Conservation (phyloP, 1,284 basidiomycete species). For the Takashimella tepidaria region DNA sequence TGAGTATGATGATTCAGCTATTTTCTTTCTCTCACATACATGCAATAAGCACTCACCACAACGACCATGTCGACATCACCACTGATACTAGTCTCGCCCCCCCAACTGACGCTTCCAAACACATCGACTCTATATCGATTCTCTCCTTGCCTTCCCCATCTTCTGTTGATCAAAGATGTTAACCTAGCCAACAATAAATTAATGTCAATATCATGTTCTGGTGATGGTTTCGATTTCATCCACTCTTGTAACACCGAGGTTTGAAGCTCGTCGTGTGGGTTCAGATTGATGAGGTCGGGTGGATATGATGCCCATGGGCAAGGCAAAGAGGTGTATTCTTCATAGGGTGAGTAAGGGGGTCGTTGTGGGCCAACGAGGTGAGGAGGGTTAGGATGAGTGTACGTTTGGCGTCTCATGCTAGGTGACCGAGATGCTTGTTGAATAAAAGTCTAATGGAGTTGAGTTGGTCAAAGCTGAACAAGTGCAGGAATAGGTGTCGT, state of each 20-base stretch:
- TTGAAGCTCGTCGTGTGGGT: too few species aligned
- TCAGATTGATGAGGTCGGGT: neutral
- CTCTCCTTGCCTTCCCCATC: neutral
- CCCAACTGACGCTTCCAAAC: conserved; percentile 48
- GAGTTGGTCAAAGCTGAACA: too few species aligned
- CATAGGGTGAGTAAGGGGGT: neutral
- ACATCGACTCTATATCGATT: conserved; percentile 40
- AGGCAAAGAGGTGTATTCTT: neutral
- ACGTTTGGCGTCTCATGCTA: too few species aligned
- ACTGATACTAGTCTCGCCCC: conserved; percentile 36
- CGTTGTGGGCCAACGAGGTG: neutral
- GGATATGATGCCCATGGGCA: neutral
- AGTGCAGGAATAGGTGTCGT: too few species aligned
- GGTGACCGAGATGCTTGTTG: too few species aligned
- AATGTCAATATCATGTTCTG: neutral
- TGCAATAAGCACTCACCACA: conserved; percentile 28
- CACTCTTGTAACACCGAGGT: neutral
- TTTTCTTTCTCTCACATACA: too few species aligned
- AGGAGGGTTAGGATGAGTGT: too few species aligned
- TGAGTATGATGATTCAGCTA: conserved; percentile 11
- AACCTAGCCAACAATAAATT: conserved; percentile 4
- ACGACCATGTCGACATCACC: conserved; percentile 45
- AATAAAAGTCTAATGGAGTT: too few species aligned
- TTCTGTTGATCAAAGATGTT: conserved; percentile 1
- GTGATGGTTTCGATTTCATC: neutral